These are phyloP conservation scores for Tetradesmus obliquus DNA, from an alignment of 139 green algal genomes.

Conservation along the genomic window DNA sequence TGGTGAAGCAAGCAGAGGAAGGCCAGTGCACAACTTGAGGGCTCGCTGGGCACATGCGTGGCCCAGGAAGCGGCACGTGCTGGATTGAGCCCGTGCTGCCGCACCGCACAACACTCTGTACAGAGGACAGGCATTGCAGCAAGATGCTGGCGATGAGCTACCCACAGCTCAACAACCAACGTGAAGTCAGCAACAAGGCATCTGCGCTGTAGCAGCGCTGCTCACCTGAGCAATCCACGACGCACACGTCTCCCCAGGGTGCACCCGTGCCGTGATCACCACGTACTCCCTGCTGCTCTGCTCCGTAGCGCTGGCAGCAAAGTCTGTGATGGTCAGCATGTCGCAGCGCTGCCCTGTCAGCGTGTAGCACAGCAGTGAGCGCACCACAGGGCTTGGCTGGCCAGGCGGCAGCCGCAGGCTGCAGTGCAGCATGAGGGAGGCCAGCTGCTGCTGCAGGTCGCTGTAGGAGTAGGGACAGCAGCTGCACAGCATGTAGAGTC, in stretches of 20 bases:
- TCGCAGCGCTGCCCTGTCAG: constrained; percentile 54
- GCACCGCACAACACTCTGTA: background rate
- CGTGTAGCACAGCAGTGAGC: constrained; percentile 65
- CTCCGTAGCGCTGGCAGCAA: constrained; percentile 43
- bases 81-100: too few species aligned
- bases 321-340: constrained; percentile 71
- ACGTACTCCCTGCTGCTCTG: constrained; percentile 55
- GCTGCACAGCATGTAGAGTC: constrained; percentile 56
- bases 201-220: too few species aligned
- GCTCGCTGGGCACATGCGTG: too few species aligned
- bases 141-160: too few species aligned
- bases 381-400: constrained; percentile 32
- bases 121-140: too few species aligned
- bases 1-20: too few species aligned
- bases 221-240: constrained; percentile 80
- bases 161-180: too few species aligned
- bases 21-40: too few species aligned
- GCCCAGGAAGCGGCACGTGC: too few species aligned
- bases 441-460: constrained; percentile 59
- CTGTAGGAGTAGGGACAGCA: constrained; percentile 79
- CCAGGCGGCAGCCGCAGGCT: background rate
- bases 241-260: constrained; percentile 83
- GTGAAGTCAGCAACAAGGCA: background rate
- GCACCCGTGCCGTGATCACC: constrained; percentile 73
- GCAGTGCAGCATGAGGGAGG: constrained; percentile 30